These are phyloP conservation scores for Nicotiana tabacum DNA, from an alignment of 257 asterid genomes.

Conservation along the genomic window DNA sequence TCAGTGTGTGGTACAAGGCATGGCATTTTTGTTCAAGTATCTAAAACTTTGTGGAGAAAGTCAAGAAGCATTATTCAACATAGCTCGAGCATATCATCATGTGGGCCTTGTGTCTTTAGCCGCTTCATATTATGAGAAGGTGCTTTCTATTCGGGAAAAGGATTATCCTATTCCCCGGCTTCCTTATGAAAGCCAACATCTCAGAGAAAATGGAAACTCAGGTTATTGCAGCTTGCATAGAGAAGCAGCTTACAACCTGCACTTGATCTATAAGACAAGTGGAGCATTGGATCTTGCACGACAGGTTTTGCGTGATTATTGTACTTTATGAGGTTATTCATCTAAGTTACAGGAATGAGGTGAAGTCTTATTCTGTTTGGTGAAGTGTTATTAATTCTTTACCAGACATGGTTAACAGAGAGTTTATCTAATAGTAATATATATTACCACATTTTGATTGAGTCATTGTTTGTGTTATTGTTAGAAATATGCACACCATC, in stretches of 20 bases:
- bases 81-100: slow-evolving; percentile 21
- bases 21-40: slow-evolving; percentile 11
- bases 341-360: background rate
- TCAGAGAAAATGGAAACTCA: background rate
- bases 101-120: slow-evolving; percentile 17
- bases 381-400: background rate
- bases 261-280: slow-evolving; percentile 15
- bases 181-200: background rate
- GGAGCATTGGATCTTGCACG: slow-evolving; percentile 22
- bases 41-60: slow-evolving; percentile 6
- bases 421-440: background rate
- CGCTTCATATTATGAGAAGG: slow-evolving; percentile 18
- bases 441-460: background rate
- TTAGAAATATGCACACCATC: background rate
- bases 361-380: background rate
- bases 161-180: slow-evolving; percentile 18
- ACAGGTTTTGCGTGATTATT: slow-evolving; percentile 12
- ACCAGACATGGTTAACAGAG: background rate
- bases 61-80: slow-evolving; percentile 20
- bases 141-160: slow-evolving; percentile 3
- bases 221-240: slow-evolving; percentile 14
- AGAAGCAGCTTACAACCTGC: slow-evolving; percentile 25
- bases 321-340: slow-evolving; percentile 2
- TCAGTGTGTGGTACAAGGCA: slow-evolving; percentile 10
- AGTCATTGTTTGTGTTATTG: background rate